Evolutionary conservation across 2,329 filamentous ascomycete genomes (phyloP).

Genomic region (Sporothrix curviconia): DNA sequence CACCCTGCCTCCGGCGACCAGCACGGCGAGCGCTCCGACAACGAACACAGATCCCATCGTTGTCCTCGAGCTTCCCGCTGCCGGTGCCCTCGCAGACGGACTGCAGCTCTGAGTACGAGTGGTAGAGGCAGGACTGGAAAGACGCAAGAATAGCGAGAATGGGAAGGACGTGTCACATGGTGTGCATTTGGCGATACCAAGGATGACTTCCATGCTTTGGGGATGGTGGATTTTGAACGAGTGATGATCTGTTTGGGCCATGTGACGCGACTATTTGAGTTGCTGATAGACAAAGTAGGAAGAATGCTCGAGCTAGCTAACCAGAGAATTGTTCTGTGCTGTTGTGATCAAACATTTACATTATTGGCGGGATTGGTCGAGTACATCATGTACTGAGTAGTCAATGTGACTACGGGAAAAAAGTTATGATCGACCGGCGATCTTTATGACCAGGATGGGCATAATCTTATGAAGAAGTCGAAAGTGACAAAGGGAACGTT

Average conservation of each 20-base stretch:
- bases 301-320: no score
- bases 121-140: no score
- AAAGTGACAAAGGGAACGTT: not conserved
- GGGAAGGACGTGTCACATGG: not conserved
- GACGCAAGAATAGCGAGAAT: no score
- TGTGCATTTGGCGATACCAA: no score
- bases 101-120: constrained; percentile 16
- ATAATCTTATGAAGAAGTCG: not conserved
- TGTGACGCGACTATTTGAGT: no score
- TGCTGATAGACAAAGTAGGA: no score
- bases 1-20: not conserved
- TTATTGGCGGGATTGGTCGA: not conserved
- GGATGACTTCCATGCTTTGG: not conserved
- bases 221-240: not conserved
- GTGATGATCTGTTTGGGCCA: no score
- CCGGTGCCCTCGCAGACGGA: constrained; percentile 19
- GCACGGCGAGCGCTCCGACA: not conserved
- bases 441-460: not conserved
- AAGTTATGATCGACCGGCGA: not conserved
- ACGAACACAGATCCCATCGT: constrained; percentile 9
- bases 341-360: not conserved
- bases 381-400: not conserved
- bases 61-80: constrained; percentile 5
- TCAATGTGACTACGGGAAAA: not conserved
- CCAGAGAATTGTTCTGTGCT: no score